phyloP scores from a whole-genome alignment of 805 yeast genomes.

The Candida tallmaniae region DNA sequence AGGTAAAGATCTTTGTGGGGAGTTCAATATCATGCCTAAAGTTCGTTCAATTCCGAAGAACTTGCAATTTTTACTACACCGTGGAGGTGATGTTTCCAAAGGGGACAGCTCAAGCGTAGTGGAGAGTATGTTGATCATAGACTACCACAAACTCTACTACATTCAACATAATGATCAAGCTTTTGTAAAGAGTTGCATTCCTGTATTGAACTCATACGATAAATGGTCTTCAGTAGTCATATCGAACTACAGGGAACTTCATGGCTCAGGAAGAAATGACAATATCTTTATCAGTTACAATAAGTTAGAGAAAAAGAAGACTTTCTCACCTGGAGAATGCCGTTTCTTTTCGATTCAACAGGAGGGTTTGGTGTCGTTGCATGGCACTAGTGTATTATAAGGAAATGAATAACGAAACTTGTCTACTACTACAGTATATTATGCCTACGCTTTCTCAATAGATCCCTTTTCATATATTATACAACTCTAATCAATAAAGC shows the following conservation, averaged over 20 bases:
- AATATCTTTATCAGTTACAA: constrained; percentile 13
- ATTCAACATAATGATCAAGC: constrained; percentile 21
- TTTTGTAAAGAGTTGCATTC: constrained; percentile 35
- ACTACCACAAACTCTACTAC: background rate
- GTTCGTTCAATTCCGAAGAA: constrained; percentile 8
- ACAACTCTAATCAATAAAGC: constrained; percentile 5
- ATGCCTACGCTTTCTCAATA: too few species aligned
- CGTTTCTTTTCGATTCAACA: constrained; percentile 22
- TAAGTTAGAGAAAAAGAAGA: constrained; percentile 4
- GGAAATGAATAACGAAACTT: too few species aligned
- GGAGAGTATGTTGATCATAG: background rate
- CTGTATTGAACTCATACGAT: constrained; percentile 34
- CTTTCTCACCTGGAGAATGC: constrained; percentile 12
- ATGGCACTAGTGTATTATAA: too few species aligned
- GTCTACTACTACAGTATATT: too few species aligned
- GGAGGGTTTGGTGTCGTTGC: constrained; percentile 25
- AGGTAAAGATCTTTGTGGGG: constrained; percentile 28
- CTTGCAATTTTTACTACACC: constrained; percentile 2
- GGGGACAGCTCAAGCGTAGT: too few species aligned
- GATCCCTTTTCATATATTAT: constrained; percentile 1
- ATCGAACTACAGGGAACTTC: constrained; percentile 7
- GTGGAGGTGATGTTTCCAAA: background rate
- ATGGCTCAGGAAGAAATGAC: constrained; percentile 6
- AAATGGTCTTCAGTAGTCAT: constrained; percentile 26
- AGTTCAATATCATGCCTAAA: constrained; percentile 26